phyloP scores from a whole-genome alignment of 2,329 filamentous ascomycete species.

The Rhynchosporium secalis region DNA sequence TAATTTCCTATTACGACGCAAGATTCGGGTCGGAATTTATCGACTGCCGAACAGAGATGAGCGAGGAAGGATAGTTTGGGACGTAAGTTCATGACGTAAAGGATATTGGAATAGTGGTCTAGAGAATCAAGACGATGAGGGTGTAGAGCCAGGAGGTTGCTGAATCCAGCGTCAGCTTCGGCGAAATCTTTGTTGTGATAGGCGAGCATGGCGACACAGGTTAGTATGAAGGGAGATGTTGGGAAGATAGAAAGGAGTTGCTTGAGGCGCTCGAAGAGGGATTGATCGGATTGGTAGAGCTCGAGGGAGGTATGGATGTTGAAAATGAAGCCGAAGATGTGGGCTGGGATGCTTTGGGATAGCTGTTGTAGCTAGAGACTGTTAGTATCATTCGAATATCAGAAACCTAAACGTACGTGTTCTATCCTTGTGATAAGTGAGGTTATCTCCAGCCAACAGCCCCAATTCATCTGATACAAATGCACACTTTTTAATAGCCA shows the following conservation, averaged over 20 bases:
- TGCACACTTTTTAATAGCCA: conserved; percentile 89
- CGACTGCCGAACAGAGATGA: conserved; percentile 84
- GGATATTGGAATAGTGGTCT: conserved; percentile 95
- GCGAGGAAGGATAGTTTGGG: conserved; percentile 92
- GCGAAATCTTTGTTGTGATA: conserved; percentile 88
- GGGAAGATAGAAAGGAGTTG: conserved; percentile 85
- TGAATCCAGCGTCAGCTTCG: conserved; percentile 65
- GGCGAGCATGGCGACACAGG: conserved; percentile 81
- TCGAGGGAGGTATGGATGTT: conserved; percentile 88
- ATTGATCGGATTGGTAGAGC: conserved; percentile 80
- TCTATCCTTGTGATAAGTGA: conserved; percentile 76
- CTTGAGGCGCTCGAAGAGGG: conserved; percentile 71
- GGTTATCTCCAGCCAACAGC: conserved; percentile 91
- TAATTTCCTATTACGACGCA: conserved; percentile 98
- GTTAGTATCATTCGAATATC: conserved; percentile 36
- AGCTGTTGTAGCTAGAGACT: conserved; percentile 65
- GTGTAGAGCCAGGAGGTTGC: conserved; percentile 77
- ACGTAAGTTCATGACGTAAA: conserved; percentile 86
- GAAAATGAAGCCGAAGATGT: conserved; percentile 88
- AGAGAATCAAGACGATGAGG: conserved; percentile 78
- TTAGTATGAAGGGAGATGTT: conserved; percentile 82
- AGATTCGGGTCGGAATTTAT: conserved; percentile 95
- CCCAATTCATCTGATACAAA: conserved; percentile 93
- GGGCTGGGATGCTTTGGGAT: conserved; percentile 77
- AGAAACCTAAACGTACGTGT: conserved; percentile 59